Conservation (phyloP, 2,329 filamentous ascomycete genomes). For the Aspergillus aculeatinus region DNA sequence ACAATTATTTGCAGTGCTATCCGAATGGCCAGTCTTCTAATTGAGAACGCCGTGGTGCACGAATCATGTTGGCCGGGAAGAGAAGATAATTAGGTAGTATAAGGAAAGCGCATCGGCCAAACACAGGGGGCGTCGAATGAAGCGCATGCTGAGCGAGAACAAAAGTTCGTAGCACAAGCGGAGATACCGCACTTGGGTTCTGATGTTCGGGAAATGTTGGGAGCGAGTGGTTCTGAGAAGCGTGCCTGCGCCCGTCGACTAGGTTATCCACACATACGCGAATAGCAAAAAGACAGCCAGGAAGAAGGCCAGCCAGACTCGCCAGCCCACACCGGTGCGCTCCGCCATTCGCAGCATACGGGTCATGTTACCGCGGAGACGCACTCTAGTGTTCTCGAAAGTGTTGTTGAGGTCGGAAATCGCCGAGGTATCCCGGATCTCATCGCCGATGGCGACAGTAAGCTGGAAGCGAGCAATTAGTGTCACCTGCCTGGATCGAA, state of each 20-base stretch:
- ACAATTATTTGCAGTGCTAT: background rate
- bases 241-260: slow-evolving; percentile 26
- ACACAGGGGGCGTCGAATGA: background rate
- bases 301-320: slow-evolving; percentile 89
- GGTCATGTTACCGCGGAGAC: slow-evolving; percentile 90
- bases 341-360: slow-evolving; percentile 96
- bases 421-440: slow-evolving; percentile 85
- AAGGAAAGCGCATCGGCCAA: background rate
- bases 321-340: slow-evolving; percentile 92
- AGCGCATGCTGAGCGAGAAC: background rate
- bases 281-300: slow-evolving; percentile 78
- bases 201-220: background rate
- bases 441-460: slow-evolving; percentile 88
- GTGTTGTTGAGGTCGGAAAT: slow-evolving; percentile 93
- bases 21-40: background rate
- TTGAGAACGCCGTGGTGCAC: background rate
- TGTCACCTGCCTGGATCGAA: background rate
- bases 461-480: slow-evolving; percentile 55
- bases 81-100: background rate
- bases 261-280: slow-evolving; percentile 89
- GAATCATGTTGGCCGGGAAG: background rate
- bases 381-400: slow-evolving; percentile 80
- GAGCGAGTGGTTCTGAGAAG: background rate
- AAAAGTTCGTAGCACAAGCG: background rate
- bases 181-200: background rate